A percentile compares a stretch with the other conserved stretches of the same genome.
These are phyloP conservation scores for Blastobotrys serpentis DNA, from an alignment of 1,139 yeast genomes.

Conservation along the genomic window DNA sequence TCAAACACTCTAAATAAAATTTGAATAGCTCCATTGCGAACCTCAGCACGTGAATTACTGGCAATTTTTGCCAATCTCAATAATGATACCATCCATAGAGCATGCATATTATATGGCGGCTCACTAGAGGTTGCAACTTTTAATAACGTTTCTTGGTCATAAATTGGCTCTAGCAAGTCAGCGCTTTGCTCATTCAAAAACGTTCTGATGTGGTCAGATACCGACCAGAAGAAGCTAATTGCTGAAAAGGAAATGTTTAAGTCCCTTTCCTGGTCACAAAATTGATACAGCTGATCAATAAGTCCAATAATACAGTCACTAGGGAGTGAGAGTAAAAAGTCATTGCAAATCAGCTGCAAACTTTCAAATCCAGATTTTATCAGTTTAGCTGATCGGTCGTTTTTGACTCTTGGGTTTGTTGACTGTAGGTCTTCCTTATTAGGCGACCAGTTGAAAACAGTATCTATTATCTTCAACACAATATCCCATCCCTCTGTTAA, in stretches of 20 bases:
- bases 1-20: slow-evolving; percentile 83
- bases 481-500: slow-evolving; percentile 66
- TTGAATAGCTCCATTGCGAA: slow-evolving; percentile 84
- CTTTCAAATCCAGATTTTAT: slow-evolving; percentile 73
- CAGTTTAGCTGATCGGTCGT: slow-evolving; percentile 32
- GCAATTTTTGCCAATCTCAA: slow-evolving; percentile 62
- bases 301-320: slow-evolving; percentile 54
- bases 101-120: slow-evolving; percentile 25
- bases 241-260: slow-evolving; percentile 87
- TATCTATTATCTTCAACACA: slow-evolving; percentile 65
- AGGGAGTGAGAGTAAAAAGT: slow-evolving; percentile 73
- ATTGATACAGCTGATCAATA: slow-evolving; percentile 68
- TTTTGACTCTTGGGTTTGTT: slow-evolving; percentile 11
- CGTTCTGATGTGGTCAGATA: slow-evolving; percentile 69
- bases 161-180: slow-evolving; percentile 24
- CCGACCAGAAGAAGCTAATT: slow-evolving; percentile 86
- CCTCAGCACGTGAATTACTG: slow-evolving; percentile 66
- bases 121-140: slow-evolving; percentile 11
- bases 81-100: slow-evolving; percentile 65
- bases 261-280: slow-evolving; percentile 68
- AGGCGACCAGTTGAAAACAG: slow-evolving; percentile 49
- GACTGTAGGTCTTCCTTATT: slow-evolving; percentile 12
- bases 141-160: slow-evolving; percentile 8
- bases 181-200: slow-evolving; percentile 21
- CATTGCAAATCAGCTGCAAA: slow-evolving; percentile 77